Base-by-base conservation (phyloP, 352 stramenopile genomes). In the Globisporangium mamillatum region DNA sequence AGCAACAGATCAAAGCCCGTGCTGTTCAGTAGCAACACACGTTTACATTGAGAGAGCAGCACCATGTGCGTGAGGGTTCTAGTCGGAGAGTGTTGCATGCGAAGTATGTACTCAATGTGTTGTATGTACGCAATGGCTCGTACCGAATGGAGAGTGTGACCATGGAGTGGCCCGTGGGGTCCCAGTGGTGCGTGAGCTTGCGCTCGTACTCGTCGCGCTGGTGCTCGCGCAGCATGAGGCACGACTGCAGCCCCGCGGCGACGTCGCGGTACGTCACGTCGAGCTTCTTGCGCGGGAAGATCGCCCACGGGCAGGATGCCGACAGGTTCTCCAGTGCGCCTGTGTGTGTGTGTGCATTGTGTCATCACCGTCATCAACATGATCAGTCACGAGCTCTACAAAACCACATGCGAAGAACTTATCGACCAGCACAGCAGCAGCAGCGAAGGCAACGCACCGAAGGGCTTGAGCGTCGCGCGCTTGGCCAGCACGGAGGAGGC, bases 251-350 rank as follows among this genome's bases (percentile, higher is more conserved):
- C 9, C 82, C 84, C 2, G 79, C 74, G 6, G 70, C 75, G 50
- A 94, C 86, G 73, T 94, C 84, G 3, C 72, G 57, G 70, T 89
- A 94, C 53, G 82, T 91, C 67, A 94, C 83, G 62, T 94, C 86
- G 62, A 94, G 70, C 70, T 90, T 90, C 74, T 94, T 93, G 60
- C 86, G 84, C 12, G 86, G 84, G 73, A 94, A 92, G 62, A 94
- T 79, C 41, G 84, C 79, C 86, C 86, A 94, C 14, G 84, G 84
- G 14, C 63, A 75, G n/a, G 75, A 60, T 6, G 84, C 84, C 4
- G 84, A 91, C 65, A 88, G 73, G 56, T 81, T 60, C 62, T 91
- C 85, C 41, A 89, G 62, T 41, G 68, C 48, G 38, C 84, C 84
- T 92, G 66, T 16, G 2, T 24, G 22, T 29, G 27, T 29, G 27